Percentiles rank a stretch among this genome's conserved stretches.
Evolutionary conservation across 768 basidiomycete genomes (phyloP).

Genomic region (Daedalea quercina): DNA sequence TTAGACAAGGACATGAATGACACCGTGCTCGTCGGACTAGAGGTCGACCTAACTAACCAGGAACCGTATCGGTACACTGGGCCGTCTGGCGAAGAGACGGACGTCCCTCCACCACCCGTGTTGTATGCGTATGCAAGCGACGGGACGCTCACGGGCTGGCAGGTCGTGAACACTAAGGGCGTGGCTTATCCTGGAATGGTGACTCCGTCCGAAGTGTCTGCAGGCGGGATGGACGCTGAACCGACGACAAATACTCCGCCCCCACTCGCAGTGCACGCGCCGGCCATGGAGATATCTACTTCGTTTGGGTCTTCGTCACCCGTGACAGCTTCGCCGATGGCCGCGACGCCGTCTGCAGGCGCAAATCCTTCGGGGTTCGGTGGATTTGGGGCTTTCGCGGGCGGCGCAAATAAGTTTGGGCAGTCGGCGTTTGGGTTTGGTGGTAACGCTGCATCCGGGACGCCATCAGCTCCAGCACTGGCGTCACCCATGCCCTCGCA

Average conservation of each 20-base stretch:
- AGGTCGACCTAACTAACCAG: slow-evolving; percentile 55
- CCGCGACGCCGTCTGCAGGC: slow-evolving; percentile 1
- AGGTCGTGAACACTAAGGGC: slow-evolving; percentile 50
- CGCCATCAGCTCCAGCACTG: slow-evolving; percentile 5
- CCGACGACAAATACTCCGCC: neutral
- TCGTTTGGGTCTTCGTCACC: neutral
- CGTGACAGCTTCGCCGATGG: slow-evolving; percentile 7
- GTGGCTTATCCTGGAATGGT: slow-evolving; percentile 53
- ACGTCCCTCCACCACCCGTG: slow-evolving; percentile 48
- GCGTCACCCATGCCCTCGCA: slow-evolving; percentile 10
- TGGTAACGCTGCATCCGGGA: neutral
- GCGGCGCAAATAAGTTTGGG: slow-evolving; percentile 17
- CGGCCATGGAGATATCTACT: slow-evolving; percentile 1
- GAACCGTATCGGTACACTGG: slow-evolving; percentile 31
- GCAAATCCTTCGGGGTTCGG: slow-evolving; percentile 8
- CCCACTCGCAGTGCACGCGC: neutral
- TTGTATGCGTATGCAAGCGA: slow-evolving; percentile 75
- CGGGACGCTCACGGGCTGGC: slow-evolving; percentile 72
- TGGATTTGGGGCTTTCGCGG: slow-evolving; percentile 21
- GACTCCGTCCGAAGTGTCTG: slow-evolving; percentile 3
- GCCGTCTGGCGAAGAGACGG: slow-evolving; percentile 34
- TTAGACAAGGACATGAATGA: slow-evolving; percentile 65
- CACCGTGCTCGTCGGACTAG: slow-evolving; percentile 59
- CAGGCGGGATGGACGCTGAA: neutral
- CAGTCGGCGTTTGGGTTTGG: slow-evolving; percentile 12